A percentile compares a stretch with the other conserved stretches of the same genome.
phyloP scores from a whole-genome alignment of 495 filamentous ascomycete genomes.

The Parathielavia appendiculata region DNA sequence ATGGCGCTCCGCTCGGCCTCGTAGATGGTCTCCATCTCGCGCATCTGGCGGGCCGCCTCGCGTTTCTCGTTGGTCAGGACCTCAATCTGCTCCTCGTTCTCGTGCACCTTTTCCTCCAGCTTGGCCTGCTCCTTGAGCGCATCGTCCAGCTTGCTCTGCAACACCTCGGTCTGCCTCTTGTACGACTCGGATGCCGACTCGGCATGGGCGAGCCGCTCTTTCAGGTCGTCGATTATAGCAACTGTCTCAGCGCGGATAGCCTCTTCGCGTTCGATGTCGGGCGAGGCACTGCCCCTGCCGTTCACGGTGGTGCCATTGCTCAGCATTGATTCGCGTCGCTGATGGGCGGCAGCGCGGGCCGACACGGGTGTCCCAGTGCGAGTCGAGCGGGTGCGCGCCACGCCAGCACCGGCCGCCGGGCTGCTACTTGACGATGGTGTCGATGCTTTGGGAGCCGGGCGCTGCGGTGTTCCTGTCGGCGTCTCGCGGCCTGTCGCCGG shows the following conservation, averaged over 20 bases:
- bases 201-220: slow-evolving; percentile 71
- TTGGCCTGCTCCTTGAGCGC: slow-evolving; percentile 73
- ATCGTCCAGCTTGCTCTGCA: slow-evolving; percentile 85
- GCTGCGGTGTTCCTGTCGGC: slow-evolving; percentile 32
- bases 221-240: slow-evolving; percentile 77
- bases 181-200: slow-evolving; percentile 75
- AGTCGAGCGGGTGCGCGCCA: slow-evolving; percentile 47
- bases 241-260: slow-evolving; percentile 60
- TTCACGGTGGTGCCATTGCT: slow-evolving; percentile 46
- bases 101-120: slow-evolving; percentile 79
- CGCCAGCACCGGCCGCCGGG: slow-evolving; percentile 25
- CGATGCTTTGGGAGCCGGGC: slow-evolving; percentile 32
- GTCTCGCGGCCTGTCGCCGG: slow-evolving; percentile 38
- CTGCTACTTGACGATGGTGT: slow-evolving; percentile 35
- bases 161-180: slow-evolving; percentile 73
- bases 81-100: slow-evolving; percentile 75
- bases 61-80: slow-evolving; percentile 71
- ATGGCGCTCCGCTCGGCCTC: slow-evolving; percentile 83
- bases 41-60: slow-evolving; percentile 69
- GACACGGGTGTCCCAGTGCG: slow-evolving; percentile 58
- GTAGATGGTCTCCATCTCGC: slow-evolving; percentile 85
- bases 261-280: slow-evolving; percentile 52
- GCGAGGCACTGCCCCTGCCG: slow-evolving; percentile 47
- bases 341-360: slow-evolving; percentile 58
- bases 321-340: slow-evolving; percentile 58